phyloP scores from a whole-genome alignment of 1,284 basidiomycete genomes.

The Paramarasmius palmivorus region DNA sequence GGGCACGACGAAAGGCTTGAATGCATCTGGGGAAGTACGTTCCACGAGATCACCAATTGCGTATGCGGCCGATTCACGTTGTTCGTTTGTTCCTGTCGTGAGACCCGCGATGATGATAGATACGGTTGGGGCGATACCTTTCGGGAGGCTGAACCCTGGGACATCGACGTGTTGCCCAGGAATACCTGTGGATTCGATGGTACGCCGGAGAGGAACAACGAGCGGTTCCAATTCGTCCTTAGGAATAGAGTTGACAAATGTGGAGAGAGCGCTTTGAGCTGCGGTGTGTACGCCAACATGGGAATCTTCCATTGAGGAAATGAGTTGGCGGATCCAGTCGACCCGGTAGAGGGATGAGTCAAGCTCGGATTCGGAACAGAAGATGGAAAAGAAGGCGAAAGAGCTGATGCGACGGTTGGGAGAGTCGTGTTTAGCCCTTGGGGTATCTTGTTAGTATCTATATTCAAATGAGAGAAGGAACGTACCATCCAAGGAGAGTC shows the following conservation, averaged over 20 bases:
- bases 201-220: conserved; percentile 85
- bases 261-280: conserved; percentile 84
- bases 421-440: conserved; percentile 77
- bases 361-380: conserved; percentile 80
- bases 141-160: conserved; percentile 87
- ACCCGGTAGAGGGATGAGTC: conserved; percentile 85
- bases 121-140: conserved; percentile 87
- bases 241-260: conserved; percentile 87
- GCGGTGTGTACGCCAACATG: conserved; percentile 77
- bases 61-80: conserved; percentile 91
- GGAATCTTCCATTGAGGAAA: conserved; percentile 84
- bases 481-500: conserved; percentile 85
- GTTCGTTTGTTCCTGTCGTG: conserved; percentile 80
- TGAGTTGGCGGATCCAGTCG: conserved; percentile 94
- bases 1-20: conserved; percentile 96
- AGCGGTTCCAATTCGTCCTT: conserved; percentile 93
- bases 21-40: conserved; percentile 83
- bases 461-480: conserved; percentile 8
- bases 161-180: conserved; percentile 67
- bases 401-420: conserved; percentile 76
- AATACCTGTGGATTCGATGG: conserved; percentile 84
- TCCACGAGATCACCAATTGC: conserved; percentile 95
- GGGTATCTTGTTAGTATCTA: conserved; percentile 11
- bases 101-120: conserved; percentile 90
- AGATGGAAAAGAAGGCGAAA: conserved; percentile 75